phyloP scores from a whole-genome alignment of 352 stramenopile species.

The Phytophthora brassicae region DNA sequence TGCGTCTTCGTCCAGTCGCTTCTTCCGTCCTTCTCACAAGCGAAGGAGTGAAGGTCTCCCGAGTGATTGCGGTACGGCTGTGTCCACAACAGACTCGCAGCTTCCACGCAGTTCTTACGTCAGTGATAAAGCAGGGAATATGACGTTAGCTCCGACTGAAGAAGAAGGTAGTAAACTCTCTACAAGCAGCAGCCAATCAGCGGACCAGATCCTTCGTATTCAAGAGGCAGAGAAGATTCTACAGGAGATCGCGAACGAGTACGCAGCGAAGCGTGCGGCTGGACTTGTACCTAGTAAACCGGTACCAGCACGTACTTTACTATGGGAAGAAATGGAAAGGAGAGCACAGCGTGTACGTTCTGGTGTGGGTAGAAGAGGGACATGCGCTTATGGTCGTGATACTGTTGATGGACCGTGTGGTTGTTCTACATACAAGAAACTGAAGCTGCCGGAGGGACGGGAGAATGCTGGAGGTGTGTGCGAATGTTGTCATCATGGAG shows the following conservation, averaged over 20 bases:
- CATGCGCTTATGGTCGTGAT: constrained; percentile 69
- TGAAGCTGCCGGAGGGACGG: constrained; percentile 43
- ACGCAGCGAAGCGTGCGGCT: constrained; percentile 72
- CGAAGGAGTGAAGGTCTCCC: constrained; percentile 34
- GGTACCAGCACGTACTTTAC: constrained; percentile 65
- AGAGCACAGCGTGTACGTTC: constrained; percentile 37
- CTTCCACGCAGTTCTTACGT: constrained; percentile 17
- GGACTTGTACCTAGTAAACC: constrained; percentile 72
- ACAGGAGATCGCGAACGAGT: constrained; percentile 78
- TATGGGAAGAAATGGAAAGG: constrained; percentile 80
- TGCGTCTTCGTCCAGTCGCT: constrained; percentile 9
- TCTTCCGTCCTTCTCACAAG: constrained; percentile 20
- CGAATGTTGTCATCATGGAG: constrained; percentile 70
- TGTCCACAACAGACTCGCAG: constrained; percentile 31
- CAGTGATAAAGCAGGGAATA: constrained; percentile 18
- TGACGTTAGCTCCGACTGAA: constrained; percentile 9
- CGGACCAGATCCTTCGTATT: constrained; percentile 40
- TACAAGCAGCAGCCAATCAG: constrained; percentile 7
- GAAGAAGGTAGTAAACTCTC: too few relatives aligned
- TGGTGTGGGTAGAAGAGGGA: constrained; percentile 45
- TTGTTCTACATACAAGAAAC: constrained; percentile 61
- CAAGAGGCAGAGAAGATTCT: constrained; percentile 69
- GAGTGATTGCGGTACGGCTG: constrained; percentile 34
- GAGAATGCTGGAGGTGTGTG: constrained; percentile 63
- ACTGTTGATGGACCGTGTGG: constrained; percentile 45